Conservation (phyloP, 1,139 yeast species). For the Saccharomyces hybrid region DNA sequence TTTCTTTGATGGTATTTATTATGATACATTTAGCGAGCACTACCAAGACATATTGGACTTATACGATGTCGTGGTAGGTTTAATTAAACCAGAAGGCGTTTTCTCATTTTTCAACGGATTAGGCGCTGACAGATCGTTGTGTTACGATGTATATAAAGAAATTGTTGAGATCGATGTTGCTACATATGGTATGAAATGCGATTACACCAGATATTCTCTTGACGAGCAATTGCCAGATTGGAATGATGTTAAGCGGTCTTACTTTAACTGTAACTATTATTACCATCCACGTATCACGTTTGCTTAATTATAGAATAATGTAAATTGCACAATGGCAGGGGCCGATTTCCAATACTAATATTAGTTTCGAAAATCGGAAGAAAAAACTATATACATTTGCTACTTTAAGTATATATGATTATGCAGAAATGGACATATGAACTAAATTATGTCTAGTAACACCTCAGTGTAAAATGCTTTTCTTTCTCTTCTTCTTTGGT, state of each 20-base stretch:
- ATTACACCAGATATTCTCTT: constrained; percentile 43
- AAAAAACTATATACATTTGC: neutral
- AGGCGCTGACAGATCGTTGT: constrained; percentile 88
- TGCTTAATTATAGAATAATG: constrained; percentile 7
- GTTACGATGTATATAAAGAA: constrained; percentile 81
- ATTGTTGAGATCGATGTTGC: constrained; percentile 74
- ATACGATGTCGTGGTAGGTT: constrained; percentile 73
- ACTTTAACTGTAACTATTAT: constrained; percentile 29
- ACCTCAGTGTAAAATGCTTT: neutral
- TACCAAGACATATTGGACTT: constrained; percentile 77
- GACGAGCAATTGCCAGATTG: constrained; percentile 32
- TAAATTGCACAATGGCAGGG: neutral
- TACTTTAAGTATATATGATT: neutral
- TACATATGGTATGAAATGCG: constrained; percentile 66
- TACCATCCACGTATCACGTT: constrained; percentile 31
- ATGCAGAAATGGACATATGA: neutral
- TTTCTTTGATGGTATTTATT: constrained; percentile 84
- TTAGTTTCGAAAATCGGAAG: neutral
- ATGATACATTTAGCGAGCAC: constrained; percentile 90
- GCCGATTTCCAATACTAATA: neutral
- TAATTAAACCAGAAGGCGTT: constrained; percentile 70
- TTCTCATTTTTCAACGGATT: constrained; percentile 91
- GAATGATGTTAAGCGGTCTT: constrained; percentile 31
- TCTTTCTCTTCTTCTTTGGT: constrained; percentile 8
- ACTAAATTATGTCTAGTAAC: neutral